A percentile compares a stretch with the other conserved stretches of the same genome.
These are phyloP conservation scores for Monosporascus sp. DNA, from an alignment of 2,329 filamentous ascomycete species.

Conservation along the genomic window DNA sequence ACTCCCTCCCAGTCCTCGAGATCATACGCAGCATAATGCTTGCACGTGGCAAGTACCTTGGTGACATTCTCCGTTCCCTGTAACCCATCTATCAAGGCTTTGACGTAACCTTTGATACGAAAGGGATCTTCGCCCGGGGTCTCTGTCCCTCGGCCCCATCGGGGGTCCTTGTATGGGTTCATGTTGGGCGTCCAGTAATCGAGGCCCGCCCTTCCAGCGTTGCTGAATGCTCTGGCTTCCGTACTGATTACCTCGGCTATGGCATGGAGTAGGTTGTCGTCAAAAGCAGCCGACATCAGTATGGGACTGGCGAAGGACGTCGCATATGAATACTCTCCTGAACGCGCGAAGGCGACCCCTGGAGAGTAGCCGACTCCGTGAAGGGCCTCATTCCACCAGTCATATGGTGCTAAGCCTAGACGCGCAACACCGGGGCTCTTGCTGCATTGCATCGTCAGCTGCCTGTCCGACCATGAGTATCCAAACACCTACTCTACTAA, in stretches of 20 bases:
- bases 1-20: slow-evolving; percentile 41
- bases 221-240: slow-evolving; percentile 28
- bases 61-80: slow-evolving; percentile 32
- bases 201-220: slow-evolving; percentile 22
- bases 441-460: slow-evolving; percentile 16
- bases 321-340: slow-evolving; percentile 22
- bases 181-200: slow-evolving; percentile 25
- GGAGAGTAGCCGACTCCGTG: slow-evolving; percentile 54
- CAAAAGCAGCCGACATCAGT: slow-evolving; percentile 26
- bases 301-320: slow-evolving; percentile 30
- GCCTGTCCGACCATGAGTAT: neutral
- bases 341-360: slow-evolving; percentile 29
- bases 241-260: slow-evolving; percentile 23
- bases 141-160: slow-evolving; percentile 25
- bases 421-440: slow-evolving; percentile 43
- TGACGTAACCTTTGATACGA: slow-evolving; percentile 45
- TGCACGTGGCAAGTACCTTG: slow-evolving; percentile 51
- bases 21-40: slow-evolving; percentile 56
- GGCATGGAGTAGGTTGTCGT: slow-evolving; percentile 23
- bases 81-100: slow-evolving; percentile 48
- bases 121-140: slow-evolving; percentile 29
- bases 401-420: slow-evolving; percentile 52
- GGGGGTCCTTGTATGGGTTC: slow-evolving; percentile 22
- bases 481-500: slow-evolving; percentile 24
- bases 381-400: slow-evolving; percentile 58